Percentiles rank a stretch among this genome's conserved stretches.
phyloP scores from a whole-genome alignment of 2,329 filamentous ascomycete species.

The Clarireedia homoeocarpa region DNA sequence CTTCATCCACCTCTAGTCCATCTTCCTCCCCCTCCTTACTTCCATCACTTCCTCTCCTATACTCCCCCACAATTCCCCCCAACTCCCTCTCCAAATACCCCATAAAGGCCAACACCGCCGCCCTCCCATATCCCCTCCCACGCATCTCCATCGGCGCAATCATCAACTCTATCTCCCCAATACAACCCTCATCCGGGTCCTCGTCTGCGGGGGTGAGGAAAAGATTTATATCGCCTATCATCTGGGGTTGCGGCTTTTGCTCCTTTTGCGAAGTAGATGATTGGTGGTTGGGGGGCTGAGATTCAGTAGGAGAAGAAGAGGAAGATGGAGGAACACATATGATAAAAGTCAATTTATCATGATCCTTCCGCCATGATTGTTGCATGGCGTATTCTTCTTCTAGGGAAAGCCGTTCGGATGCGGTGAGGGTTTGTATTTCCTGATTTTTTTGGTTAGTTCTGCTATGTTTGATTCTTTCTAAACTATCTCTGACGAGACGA shows the following conservation, averaged over 20 bases:
- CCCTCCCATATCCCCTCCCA: slow-evolving; percentile 55
- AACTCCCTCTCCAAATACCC: slow-evolving; percentile 54
- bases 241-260: slow-evolving; percentile 45
- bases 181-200: slow-evolving; percentile 37
- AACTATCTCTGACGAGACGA: neutral
- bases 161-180: slow-evolving; percentile 84
- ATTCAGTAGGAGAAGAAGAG: neutral
- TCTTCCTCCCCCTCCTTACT: neutral
- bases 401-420: slow-evolving; percentile 75
- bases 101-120: slow-evolving; percentile 60
- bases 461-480: neutral
- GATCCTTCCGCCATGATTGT: slow-evolving; percentile 70
- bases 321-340: slow-evolving; percentile 42
- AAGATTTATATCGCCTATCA: slow-evolving; percentile 73
- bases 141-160: slow-evolving; percentile 55
- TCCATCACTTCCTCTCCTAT: too few relatives aligned
- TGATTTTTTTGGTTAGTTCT: slow-evolving; percentile 27
- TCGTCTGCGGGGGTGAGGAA: slow-evolving; percentile 61
- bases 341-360: slow-evolving; percentile 91
- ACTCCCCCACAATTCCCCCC: slow-evolving; percentile 39
- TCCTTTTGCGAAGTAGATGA: too few relatives aligned
- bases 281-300: too few relatives aligned
- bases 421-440: slow-evolving; percentile 75
- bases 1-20: slow-evolving; percentile 38
- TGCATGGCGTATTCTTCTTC: slow-evolving; percentile 88